Percentiles rank a stretch among this genome's conserved stretches.
Evolutionary conservation across 805 yeast genomes (phyloP).

Genomic region (Starmera amethionina): DNA sequence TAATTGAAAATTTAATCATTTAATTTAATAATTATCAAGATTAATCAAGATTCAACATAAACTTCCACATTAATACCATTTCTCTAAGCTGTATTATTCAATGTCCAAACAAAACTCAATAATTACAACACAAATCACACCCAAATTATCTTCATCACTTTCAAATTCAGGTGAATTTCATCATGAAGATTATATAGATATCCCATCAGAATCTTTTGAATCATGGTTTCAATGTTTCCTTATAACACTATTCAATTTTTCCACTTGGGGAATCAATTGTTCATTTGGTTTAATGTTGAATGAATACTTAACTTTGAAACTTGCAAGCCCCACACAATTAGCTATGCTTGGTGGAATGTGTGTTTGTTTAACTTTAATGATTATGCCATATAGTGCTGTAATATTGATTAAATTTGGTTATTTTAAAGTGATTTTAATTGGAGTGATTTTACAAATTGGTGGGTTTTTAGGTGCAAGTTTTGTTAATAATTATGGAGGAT

Average conservation of each 20-base stretch:
- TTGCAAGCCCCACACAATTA: slow-evolving; percentile 38
- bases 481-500: slow-evolving; percentile 37
- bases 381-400: slow-evolving; percentile 39
- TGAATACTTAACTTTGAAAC: slow-evolving; percentile 30
- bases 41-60: too few relatives aligned
- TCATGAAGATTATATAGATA: slow-evolving; percentile 24
- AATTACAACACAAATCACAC: too few relatives aligned
- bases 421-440: slow-evolving; percentile 26
- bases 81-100: too few relatives aligned
- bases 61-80: too few relatives aligned
- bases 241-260: slow-evolving; percentile 22
- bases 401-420: slow-evolving; percentile 35
- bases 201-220: slow-evolving; percentile 34
- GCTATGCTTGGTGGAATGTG: slow-evolving; percentile 49
- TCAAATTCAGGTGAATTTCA: slow-evolving; percentile 9
- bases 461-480: slow-evolving; percentile 45
- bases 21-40: too few relatives aligned
- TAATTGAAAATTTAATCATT: too few relatives aligned
- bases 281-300: slow-evolving; percentile 45
- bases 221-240: slow-evolving; percentile 39
- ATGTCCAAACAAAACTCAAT: too few relatives aligned
- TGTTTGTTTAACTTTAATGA: slow-evolving; percentile 38
- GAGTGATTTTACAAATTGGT: slow-evolving; percentile 31
- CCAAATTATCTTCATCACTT: too few relatives aligned
- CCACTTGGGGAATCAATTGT: slow-evolving; percentile 30